Evolutionary conservation across 352 stramenopile genomes (phyloP).

Genomic region (Phytophthora megakarya): DNA sequence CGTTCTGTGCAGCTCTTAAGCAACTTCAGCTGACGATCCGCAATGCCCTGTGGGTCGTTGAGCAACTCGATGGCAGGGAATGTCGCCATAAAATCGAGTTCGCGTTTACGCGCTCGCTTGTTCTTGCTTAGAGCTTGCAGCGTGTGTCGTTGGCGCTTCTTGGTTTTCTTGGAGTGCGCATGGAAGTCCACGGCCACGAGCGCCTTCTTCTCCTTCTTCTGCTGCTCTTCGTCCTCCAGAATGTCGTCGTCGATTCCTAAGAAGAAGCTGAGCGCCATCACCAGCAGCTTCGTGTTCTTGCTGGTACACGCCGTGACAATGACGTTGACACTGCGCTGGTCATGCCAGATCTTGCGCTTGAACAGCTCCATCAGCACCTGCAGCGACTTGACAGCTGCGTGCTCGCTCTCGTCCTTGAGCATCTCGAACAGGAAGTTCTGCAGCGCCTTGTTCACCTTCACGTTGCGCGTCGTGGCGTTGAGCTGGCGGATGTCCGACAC

Average conservation of each 20-base stretch:
- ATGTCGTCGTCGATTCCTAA: conserved; percentile 98
- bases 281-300: conserved; percentile 87
- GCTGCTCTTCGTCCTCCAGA: conserved; percentile 94
- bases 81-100: conserved; percentile 75
- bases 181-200: conserved; percentile 93
- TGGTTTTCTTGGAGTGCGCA: conserved; percentile 97
- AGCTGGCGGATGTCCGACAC: conserved; percentile 93
- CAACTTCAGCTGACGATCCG: conserved; percentile 93
- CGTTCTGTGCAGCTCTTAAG: conserved; percentile 89
- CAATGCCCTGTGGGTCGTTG: conserved; percentile 96
- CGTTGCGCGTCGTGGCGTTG: conserved; percentile 92
- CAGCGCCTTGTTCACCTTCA: conserved; percentile 95
- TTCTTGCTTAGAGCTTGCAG: conserved; percentile 91
- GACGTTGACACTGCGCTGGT: conserved; percentile 96
- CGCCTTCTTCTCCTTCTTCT: conserved; percentile 88
- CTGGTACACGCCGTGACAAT: conserved; percentile 92
- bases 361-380: conserved; percentile 97
- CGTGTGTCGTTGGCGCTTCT: conserved; percentile 87
- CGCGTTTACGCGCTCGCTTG: conserved; percentile 80
- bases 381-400: conserved; percentile 88
- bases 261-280: conserved; percentile 97
- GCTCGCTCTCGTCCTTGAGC: conserved; percentile 89
- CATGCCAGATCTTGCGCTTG: conserved; percentile 96
- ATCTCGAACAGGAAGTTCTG: conserved; percentile 97
- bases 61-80: conserved; percentile 98